These are phyloP conservation scores for Graphilbum fragrans DNA, from an alignment of 2,329 filamentous ascomycete species.

Conservation along the genomic window DNA sequence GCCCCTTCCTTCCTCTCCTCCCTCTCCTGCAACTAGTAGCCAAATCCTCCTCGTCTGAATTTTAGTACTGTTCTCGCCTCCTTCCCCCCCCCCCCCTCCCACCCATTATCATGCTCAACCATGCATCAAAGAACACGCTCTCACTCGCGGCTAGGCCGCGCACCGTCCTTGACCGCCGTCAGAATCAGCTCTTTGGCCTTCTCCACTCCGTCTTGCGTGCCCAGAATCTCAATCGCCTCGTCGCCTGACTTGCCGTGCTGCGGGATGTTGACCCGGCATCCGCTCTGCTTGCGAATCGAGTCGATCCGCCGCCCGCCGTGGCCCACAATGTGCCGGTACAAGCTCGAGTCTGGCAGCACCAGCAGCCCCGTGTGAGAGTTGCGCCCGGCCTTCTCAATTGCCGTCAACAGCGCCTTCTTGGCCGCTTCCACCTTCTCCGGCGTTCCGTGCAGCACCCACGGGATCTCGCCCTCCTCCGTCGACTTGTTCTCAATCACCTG, in stretches of 20 bases:
- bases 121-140: neutral
- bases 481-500: constrained; percentile 56
- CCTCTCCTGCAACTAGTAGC: too few relatives aligned
- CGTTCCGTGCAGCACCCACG: constrained; percentile 78
- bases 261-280: constrained; percentile 88
- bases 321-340: constrained; percentile 85
- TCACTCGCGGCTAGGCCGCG: constrained; percentile 4
- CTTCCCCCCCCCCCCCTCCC: neutral
- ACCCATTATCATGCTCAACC: too few relatives aligned
- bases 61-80: too few relatives aligned
- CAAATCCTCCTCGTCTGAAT: too few relatives aligned
- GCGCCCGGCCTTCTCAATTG: constrained; percentile 56
- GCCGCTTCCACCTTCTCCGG: constrained; percentile 73
- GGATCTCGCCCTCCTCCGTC: constrained; percentile 56
- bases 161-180: constrained; percentile 60
- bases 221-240: constrained; percentile 85
- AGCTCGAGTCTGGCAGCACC: constrained; percentile 75
- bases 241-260: constrained; percentile 39
- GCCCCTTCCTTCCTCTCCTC: neutral
- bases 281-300: constrained; percentile 79
- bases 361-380: constrained; percentile 72
- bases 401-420: constrained; percentile 56
- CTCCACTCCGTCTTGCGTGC: constrained; percentile 68
- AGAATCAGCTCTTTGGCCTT: constrained; percentile 82
- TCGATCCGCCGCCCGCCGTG: constrained; percentile 86